Conservation (phyloP, 2,329 filamentous ascomycete species). For the Samsoniella hepiali region DNA sequence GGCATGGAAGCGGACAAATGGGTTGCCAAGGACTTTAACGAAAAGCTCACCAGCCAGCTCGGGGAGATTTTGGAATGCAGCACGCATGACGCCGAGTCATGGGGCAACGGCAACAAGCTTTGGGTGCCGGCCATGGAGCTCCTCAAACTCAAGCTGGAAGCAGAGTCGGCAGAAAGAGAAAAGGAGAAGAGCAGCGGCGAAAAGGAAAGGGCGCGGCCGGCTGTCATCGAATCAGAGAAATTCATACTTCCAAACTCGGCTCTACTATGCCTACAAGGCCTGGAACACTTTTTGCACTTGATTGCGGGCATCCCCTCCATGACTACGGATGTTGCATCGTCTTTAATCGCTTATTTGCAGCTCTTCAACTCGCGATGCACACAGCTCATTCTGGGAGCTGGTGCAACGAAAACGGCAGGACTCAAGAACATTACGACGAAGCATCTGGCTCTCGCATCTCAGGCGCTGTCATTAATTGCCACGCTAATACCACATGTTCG, state of each 20-base stretch:
- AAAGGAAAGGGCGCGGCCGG: slow-evolving; percentile 66
- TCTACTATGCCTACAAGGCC: slow-evolving; percentile 73
- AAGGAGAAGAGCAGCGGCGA: slow-evolving; percentile 25
- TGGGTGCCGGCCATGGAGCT: slow-evolving; percentile 49
- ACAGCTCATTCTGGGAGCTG: slow-evolving; percentile 94
- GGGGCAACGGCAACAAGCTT: slow-evolving; percentile 60
- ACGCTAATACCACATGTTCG: slow-evolving; percentile 84
- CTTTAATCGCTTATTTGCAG: slow-evolving; percentile 80
- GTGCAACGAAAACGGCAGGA: slow-evolving; percentile 82
- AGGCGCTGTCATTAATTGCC: slow-evolving; percentile 83
- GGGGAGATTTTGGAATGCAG: slow-evolving; percentile 65
- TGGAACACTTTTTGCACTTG: slow-evolving; percentile 79
- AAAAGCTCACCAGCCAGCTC: slow-evolving; percentile 59
- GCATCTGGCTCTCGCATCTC: slow-evolving; percentile 86
- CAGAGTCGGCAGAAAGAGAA: slow-evolving; percentile 34
- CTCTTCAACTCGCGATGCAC: slow-evolving; percentile 94
- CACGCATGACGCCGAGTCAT: slow-evolving; percentile 64
- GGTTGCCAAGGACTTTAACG: slow-evolving; percentile 72
- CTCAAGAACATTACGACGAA: slow-evolving; percentile 96
- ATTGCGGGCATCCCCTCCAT: slow-evolving; percentile 84
- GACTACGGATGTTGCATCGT: slow-evolving; percentile 75
- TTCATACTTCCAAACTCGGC: slow-evolving; percentile 86
- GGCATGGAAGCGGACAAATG: slow-evolving; percentile 79
- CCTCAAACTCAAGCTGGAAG: slow-evolving; percentile 33
- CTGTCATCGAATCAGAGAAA: slow-evolving; percentile 77